Evolutionary conservation across 2,329 filamentous ascomycete genomes (phyloP), one percentile per base, ranked within the genome.

Genomic region (Simplicillium sp.): DNA sequence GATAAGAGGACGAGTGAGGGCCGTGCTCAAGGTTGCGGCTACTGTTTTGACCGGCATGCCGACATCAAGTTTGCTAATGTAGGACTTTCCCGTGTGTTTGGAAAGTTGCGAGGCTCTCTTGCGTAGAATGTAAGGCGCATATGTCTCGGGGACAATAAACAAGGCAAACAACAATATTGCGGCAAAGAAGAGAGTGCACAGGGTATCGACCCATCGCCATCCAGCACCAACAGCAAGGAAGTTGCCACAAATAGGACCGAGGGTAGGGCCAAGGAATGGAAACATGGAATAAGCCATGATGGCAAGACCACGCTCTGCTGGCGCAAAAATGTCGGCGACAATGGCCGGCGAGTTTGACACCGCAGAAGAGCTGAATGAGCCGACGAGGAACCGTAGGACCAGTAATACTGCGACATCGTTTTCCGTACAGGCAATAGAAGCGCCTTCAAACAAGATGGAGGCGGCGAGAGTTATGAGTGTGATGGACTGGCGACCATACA

Each of bases 361-460:
- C 2, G 75, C 73, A 3, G 73, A 75, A 1, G 73, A 72, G 11
- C 76, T 77, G 49, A 79, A 79, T 3, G 70, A 57, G 20, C 77
- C 76, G n/a, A 72, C 73, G 39, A 84, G 73, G 60, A 84, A 84
- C 28, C 61, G 73, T 32, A 82, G 64, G 29, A 82, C 67, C 17
- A 84, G 59, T 1, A 85, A 61, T 0, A 73, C 71, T 44, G 65
- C 58, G 33, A 79, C 75, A 50, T 74, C 79, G 45, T 25, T 9
- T 25, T 25, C 20, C 9, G 72, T 59, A 1, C 72, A 62, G 3
- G 73, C 77, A 1, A 75, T 72, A 17, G 67, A 68, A 7, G 68
- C 80, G 31, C 70, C 74, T 51, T 75, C 80, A 59, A 84, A 84
- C 2, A 68, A 69, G 4, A 71, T 71, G 39, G 83, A 68, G 20